phyloP scores from a whole-genome alignment of 257 asterid species.

The Solanum pinnatisectum region DNA sequence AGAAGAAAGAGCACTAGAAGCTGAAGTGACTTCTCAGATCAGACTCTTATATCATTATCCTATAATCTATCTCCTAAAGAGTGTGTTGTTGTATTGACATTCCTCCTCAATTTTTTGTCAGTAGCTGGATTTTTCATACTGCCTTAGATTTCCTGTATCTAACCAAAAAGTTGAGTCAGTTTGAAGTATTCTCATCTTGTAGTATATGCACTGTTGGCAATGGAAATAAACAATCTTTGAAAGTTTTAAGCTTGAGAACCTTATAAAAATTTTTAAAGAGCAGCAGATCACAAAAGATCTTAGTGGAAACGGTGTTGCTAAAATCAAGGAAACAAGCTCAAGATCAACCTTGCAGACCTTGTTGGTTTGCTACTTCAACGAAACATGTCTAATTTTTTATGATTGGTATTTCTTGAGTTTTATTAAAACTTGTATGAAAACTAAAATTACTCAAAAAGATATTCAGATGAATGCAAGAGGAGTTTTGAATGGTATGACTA shows the following conservation, averaged over 20 bases:
- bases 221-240: not conserved
- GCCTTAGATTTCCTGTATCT: not conserved
- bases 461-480: not conserved
- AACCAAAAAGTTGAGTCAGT: not conserved
- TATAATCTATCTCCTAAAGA: not conserved
- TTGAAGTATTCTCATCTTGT: not conserved
- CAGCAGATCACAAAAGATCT: conserved; percentile 2
- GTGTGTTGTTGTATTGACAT: not conserved
- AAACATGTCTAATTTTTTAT: not conserved
- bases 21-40: not conserved
- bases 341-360: conserved; percentile 36
- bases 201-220: not conserved
- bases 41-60: not conserved
- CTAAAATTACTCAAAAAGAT: not conserved
- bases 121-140: not conserved
- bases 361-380: not conserved
- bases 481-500: not conserved
- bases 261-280: not conserved
- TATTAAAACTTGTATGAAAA: not conserved
- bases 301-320: not conserved
- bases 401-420: not conserved
- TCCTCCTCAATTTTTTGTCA: too few species aligned
- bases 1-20: not conserved
- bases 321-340: not conserved
- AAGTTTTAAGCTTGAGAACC: conserved; percentile 15